Base-by-base conservation (phyloP, 2,329 filamentous ascomycete genomes). In the Xylariaceae sp. region DNA sequence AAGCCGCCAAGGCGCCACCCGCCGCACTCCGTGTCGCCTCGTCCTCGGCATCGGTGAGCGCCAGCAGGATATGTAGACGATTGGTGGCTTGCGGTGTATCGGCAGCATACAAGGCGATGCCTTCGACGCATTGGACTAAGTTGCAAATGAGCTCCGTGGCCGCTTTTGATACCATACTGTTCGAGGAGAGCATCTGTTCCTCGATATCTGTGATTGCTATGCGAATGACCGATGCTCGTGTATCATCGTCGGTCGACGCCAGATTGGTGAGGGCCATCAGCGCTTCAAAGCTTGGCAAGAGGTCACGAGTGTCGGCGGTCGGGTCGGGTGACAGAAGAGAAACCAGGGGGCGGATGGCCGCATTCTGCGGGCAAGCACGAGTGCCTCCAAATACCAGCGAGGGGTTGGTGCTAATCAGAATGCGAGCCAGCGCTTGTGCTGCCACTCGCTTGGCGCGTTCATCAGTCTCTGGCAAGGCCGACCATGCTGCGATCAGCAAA, bases 221-320 rank as follows among this genome's bases (percentile, higher is more conserved):
- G 8, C 88, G 85, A 42, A 96, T 85, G 53, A 96, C 92, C 13
- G 82, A 78, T 42, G 82, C 79, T 50, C 87, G 82, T 4, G 83
- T 81, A 4, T 85, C 82, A 39, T 88, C 82, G 56, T 92, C 88
- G 10, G 87, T 83, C 0, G 90, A 95, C 0, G 93, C 94, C 6
- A 99, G 83, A 67, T 99, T 99, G 0, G 94, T 97, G 42, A 99
- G 82, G 0, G 94, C 93, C 73, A 97, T 88, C 7, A 99, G 82
- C 0, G 88, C 82, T 74, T 99, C 94, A 66, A 97, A 99, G 0
- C 89, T 87, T 0, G 94, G 92, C 0, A 99, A 82, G 11, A 97
- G 83, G 72, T 96, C 89, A 55, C 88, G 84, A 1, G 84, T 83
- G 51, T 87, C 83, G 2, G 80, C 77, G 1, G 78, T 76, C 3